Evolutionary conservation across 2,329 filamentous ascomycete genomes (phyloP).

Genomic region (Magnaporthiopsis rhizophila): DNA sequence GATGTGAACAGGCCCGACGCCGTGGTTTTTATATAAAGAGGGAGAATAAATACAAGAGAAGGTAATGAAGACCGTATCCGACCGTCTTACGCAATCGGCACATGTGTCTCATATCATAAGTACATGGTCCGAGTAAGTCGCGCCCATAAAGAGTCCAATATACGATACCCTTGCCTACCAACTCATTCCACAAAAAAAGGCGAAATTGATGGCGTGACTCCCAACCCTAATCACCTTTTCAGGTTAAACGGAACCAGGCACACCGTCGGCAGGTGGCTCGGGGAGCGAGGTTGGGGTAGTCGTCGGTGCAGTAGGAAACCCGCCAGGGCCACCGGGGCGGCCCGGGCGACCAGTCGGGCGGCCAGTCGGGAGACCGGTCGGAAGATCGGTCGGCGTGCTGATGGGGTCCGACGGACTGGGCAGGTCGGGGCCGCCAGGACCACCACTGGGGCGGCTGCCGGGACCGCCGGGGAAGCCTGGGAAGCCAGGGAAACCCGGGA

Average conservation of each 20-base stretch:
- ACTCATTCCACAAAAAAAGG: no score
- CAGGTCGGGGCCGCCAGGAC: no score
- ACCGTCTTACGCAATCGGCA: neutral
- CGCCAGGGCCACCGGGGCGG: no score
- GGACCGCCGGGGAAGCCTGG: no score
- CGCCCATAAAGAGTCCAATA: neutral
- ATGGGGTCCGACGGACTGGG: neutral
- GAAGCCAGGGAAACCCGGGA: no score
- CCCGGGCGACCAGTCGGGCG: neutral
- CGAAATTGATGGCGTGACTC: no score
- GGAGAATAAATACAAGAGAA: neutral
- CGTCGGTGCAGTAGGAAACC: neutral
- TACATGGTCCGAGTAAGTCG: neutral
- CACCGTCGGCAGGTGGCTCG: no score
- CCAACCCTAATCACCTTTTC: no score
- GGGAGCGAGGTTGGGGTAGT: no score
- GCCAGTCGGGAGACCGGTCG: neutral
- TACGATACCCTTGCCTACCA: neutral
- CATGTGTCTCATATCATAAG: neutral
- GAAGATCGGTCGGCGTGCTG: neutral
- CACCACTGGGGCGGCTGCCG: no score
- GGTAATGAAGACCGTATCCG: neutral
- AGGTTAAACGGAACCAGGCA: neutral
- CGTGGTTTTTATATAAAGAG: no score
- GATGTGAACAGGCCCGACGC: no score